Base-by-base conservation (phyloP, 306 rosid genomes). In the Inga oerstediana region DNA sequence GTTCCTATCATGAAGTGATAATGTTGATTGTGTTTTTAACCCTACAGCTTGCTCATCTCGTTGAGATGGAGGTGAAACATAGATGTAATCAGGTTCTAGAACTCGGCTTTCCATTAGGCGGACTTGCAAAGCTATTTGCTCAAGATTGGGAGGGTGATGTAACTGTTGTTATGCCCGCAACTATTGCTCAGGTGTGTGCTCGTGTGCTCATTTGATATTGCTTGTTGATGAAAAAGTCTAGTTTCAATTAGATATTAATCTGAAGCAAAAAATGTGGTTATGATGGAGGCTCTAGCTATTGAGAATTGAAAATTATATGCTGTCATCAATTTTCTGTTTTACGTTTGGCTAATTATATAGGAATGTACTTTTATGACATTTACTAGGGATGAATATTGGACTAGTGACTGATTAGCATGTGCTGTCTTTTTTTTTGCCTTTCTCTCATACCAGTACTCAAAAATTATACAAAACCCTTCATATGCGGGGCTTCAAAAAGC, bases 101-200 rank as follows among this genome's bases (percentile, higher is more conserved):
- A 83, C 97, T 94, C 76, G 99, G 99, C 69, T 94, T 94, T 81
- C 97, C 94, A 49, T 88, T 96, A 70, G 99, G 99, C 10, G 98
- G 98, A 83, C 79, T 96, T 43, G 99, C 98, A 7, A 90, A 91
- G 82, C 84, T 96, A 85, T 96, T 96, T 81, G 99, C 98, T 81
- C 99, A 96, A 89, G 99, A 96, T 39, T 96, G 99, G 99, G 99
- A 96, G 88, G 99, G 99, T 64, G 97, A 96, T 39, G 94, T 96
- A 58, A 96, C 99, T 15, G 88, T 96, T 75, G 99, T 96, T 58
- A 96, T 96, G 97, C 99, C 98, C 10, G 99, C 99, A 54, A 93
- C 99, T 30, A 97, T 96, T 83, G 92, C 98, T 84, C 99, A 94
- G 98, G 98, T 96, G 83, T 62, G 22, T n/a, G 51, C 62, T 77